Conservation (phyloP, 805 yeast genomes). For the Metschnikowia sp. region DNA sequence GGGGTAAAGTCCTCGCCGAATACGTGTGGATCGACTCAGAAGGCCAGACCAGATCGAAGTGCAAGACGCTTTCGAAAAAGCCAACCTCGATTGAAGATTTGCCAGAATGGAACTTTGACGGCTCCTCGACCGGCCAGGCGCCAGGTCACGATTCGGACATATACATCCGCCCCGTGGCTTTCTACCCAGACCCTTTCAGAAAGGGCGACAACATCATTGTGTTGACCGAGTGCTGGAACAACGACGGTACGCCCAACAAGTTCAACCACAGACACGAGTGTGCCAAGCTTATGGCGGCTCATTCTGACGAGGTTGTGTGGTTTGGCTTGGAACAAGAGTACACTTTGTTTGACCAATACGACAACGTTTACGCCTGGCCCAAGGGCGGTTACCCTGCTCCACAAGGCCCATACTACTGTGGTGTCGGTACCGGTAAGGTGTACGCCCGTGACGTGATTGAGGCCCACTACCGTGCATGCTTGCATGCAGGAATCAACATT, state of each 20-base stretch:
- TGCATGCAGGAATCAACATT: conserved; percentile 84
- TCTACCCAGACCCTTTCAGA: conserved; percentile 96
- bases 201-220: conserved; percentile 96
- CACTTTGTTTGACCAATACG: conserved; percentile 89
- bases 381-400: conserved; percentile 99
- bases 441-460: conserved; percentile 97
- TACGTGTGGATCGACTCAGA: conserved; percentile 97
- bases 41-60: conserved; percentile 89
- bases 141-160: conserved; percentile 97
- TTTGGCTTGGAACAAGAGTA: conserved; percentile 99
- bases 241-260: conserved; percentile 98
- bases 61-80: conserved; percentile 73
- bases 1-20: conserved; percentile 87
- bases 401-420: conserved; percentile 99
- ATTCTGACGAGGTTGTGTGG: conserved; percentile 82
- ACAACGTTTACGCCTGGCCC: conserved; percentile 97
- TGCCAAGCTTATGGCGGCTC: conserved; percentile 92
- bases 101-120: conserved; percentile 99
- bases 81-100: conserved; percentile 76
- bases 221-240: conserved; percentile 94
- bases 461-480: conserved; percentile 98
- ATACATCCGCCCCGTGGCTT: conserved; percentile 92
- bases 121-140: conserved; percentile 97
- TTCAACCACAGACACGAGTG: conserved; percentile 98
- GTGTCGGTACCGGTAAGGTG: conserved; percentile 98